Conservation (phyloP, 2,329 filamentous ascomycete genomes). For the Macrophomina pseudophaseolina region DNA sequence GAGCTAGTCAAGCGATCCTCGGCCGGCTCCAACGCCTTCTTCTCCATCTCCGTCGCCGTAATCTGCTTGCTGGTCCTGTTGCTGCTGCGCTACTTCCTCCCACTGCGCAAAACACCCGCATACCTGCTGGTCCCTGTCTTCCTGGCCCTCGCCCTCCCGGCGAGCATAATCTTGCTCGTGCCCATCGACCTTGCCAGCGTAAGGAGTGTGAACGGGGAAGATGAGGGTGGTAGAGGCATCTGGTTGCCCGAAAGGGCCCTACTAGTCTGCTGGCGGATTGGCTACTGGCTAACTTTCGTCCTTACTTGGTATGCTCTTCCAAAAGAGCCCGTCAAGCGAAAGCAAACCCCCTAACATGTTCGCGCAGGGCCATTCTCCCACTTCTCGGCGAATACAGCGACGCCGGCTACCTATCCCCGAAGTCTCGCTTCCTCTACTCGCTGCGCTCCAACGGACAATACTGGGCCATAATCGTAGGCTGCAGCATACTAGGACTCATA, state of each 20-base stretch:
- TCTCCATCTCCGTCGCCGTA: conserved; percentile 70
- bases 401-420: conserved; percentile 87
- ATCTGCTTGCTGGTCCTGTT: conserved; percentile 81
- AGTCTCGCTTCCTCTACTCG: conserved; percentile 80
- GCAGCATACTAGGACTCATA: conserved; percentile 72
- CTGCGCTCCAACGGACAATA: conserved; percentile 87
- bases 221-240: conserved; percentile 75
- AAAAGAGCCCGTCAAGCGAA: background rate
- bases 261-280: conserved; percentile 89
- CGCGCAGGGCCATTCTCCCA: conserved; percentile 81
- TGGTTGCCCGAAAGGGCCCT: conserved; percentile 82
- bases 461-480: conserved; percentile 77
- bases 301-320: conserved; percentile 76
- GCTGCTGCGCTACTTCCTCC: conserved; percentile 86
- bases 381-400: conserved; percentile 94
- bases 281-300: conserved; percentile 95
- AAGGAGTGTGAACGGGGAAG: conserved; percentile 66
- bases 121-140: conserved; percentile 93
- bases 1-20: conserved; percentile 54
- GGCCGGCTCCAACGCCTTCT: conserved; percentile 80
- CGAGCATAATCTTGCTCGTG: conserved; percentile 87
- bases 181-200: conserved; percentile 94
- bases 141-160: conserved; percentile 90
- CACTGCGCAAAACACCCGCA: conserved; percentile 84
- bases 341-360: background rate